Conservation (phyloP, 106 monocot species). For the Acorus gramineus region DNA sequence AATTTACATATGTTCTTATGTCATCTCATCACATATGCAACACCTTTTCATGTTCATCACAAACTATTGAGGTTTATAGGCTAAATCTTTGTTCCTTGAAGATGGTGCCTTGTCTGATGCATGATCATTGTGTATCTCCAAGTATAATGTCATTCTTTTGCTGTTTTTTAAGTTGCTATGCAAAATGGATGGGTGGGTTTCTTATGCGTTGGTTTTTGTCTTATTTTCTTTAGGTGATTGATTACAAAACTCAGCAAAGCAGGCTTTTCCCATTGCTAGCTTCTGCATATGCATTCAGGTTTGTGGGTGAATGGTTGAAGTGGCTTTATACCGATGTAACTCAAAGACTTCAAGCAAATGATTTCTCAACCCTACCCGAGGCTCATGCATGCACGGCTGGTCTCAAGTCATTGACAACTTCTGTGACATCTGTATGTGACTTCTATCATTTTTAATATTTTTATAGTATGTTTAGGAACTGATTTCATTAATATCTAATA, state of each 20-base stretch:
- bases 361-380: constrained; percentile 88
- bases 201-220: neutral
- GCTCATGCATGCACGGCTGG: constrained; percentile 99
- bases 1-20: no score
- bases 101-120: no score
- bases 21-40: no score
- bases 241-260: constrained; percentile 96
- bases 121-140: no score
- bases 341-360: constrained; percentile 61
- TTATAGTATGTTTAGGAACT: no score
- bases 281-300: constrained; percentile 96
- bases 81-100: no score
- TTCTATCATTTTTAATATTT: no score
- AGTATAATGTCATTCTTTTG: no score
- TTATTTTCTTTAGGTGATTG: constrained; percentile 53
- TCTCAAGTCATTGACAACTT: constrained; percentile 87
- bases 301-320: constrained; percentile 95
- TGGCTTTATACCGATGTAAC: constrained; percentile 87
- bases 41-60: no score
- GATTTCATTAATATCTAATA: no score
- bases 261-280: constrained; percentile 94
- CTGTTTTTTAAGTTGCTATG: no score
- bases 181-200: neutral
- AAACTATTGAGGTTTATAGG: no score
- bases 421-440: constrained; percentile 64